These are phyloP conservation scores for Pythium chondricola DNA, from an alignment of 352 stramenopile species.

Conservation along the genomic window DNA sequence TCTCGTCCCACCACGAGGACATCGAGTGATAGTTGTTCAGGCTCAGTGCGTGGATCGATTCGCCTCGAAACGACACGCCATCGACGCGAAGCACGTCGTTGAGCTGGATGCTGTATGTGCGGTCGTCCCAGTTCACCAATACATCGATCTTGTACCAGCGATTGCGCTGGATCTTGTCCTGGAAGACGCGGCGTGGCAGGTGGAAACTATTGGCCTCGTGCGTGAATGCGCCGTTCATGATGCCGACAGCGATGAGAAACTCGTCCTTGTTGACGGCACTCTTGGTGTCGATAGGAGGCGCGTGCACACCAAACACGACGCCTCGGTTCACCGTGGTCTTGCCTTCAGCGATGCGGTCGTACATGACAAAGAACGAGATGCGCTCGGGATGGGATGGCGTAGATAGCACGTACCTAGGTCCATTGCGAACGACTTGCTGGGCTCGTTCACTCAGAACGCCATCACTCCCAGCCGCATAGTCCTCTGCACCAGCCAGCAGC, in stretches of 20 bases:
- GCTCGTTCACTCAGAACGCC: slow-evolving; percentile 13
- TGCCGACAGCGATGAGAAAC: slow-evolving; percentile 58
- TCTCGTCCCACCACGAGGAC: slow-evolving; percentile 93
- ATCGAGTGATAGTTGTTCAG: slow-evolving; percentile 79
- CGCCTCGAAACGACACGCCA: slow-evolving; percentile 43
- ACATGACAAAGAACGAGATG: slow-evolving; percentile 74
- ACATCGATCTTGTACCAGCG: slow-evolving; percentile 96
- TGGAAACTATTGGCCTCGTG: slow-evolving; percentile 73
- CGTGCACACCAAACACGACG: slow-evolving; percentile 54
- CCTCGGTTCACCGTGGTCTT: slow-evolving; percentile 45
- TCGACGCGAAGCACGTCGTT: slow-evolving; percentile 87
- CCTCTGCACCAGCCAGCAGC: slow-evolving; percentile 43
- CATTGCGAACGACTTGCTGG: slow-evolving; percentile 34
- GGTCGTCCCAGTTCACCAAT: slow-evolving; percentile 75
- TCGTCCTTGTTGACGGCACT: slow-evolving; percentile 25
- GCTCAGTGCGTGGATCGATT: slow-evolving; percentile 47
- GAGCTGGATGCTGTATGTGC: slow-evolving; percentile 84
- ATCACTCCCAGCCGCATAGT: slow-evolving; percentile 14
- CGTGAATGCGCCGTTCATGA: slow-evolving; percentile 57
- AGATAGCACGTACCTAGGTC: slow-evolving; percentile 37
- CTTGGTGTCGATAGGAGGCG: not conserved
- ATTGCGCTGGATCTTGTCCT: slow-evolving; percentile 46
- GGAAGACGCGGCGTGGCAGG: slow-evolving; percentile 40
- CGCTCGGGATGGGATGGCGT: slow-evolving; percentile 29
- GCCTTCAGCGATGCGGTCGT: slow-evolving; percentile 37